phyloP scores from a whole-genome alignment of 2,329 filamentous ascomycete species.

The Aspergillus nomiae region DNA sequence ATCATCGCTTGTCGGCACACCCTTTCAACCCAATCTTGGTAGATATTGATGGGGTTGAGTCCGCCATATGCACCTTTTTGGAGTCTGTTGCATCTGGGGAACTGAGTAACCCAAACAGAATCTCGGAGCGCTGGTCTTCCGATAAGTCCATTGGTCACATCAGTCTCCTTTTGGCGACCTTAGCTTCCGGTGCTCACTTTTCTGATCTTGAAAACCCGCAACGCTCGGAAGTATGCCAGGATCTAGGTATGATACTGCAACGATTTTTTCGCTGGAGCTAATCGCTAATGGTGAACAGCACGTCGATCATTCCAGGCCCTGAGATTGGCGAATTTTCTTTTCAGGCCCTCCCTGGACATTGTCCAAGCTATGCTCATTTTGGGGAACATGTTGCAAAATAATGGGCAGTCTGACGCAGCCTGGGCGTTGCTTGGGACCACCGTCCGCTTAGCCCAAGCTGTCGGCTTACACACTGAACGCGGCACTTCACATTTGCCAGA shows the following conservation, averaged over 20 bases:
- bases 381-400: slow-evolving; percentile 49
- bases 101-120: slow-evolving; percentile 18
- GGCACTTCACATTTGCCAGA: slow-evolving; percentile 27
- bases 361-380: slow-evolving; percentile 60
- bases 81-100: slow-evolving; percentile 28
- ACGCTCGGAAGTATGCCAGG: slow-evolving; percentile 26
- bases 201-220: slow-evolving; percentile 31
- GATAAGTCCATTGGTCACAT: slow-evolving; percentile 30
- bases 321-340: slow-evolving; percentile 60
- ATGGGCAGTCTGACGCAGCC: slow-evolving; percentile 35
- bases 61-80: slow-evolving; percentile 32
- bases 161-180: slow-evolving; percentile 31
- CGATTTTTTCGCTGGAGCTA: neutral
- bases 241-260: slow-evolving; percentile 26
- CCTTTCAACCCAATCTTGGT: slow-evolving; percentile 35
- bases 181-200: slow-evolving; percentile 35
- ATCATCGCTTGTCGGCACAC: slow-evolving; percentile 30
- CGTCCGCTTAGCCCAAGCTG: slow-evolving; percentile 34
- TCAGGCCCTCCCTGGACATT: slow-evolving; percentile 56
- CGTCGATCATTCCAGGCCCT: slow-evolving; percentile 51
- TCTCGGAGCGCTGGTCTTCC: slow-evolving; percentile 27
- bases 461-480: slow-evolving; percentile 42
- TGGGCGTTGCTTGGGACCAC: slow-evolving; percentile 36
- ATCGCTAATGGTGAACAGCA: slow-evolving; percentile 14
- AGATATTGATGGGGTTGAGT: slow-evolving; percentile 34